Percentiles rank a stretch among this genome's conserved stretches.
phyloP scores from a whole-genome alignment of 129 eudicot genomes.

The Apium graveolens region DNA sequence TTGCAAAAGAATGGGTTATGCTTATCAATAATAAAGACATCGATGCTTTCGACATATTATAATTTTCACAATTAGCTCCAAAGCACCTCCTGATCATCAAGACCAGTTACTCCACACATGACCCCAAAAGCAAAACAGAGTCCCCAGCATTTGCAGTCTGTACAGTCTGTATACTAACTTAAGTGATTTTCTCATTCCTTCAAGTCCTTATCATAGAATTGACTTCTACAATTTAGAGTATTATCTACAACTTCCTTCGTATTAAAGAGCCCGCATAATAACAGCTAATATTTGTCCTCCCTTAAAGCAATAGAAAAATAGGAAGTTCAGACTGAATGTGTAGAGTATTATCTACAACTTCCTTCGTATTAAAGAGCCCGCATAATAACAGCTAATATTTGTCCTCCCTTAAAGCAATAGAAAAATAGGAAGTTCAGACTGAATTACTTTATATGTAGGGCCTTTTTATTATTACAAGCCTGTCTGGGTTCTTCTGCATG shows the following conservation, averaged over 20 bases:
- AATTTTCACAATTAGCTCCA: background rate
- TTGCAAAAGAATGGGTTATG: background rate
- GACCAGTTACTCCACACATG: background rate
- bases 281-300: background rate
- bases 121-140: background rate
- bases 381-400: background rate
- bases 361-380: background rate
- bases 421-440: background rate
- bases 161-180: too few species aligned
- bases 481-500: background rate
- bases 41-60: background rate
- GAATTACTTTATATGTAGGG: background rate
- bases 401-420: background rate
- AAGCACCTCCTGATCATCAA: background rate
- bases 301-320: background rate
- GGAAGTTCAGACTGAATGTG: background rate
- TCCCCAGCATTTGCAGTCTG: background rate
- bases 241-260: background rate
- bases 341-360: background rate
- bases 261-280: background rate
- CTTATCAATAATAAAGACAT: background rate
- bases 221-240: too few species aligned
- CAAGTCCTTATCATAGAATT: too few species aligned
- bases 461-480: background rate
- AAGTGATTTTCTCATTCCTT: too few species aligned